A percentile compares a stretch with the other conserved stretches of the same genome.
These are phyloP conservation scores for Suhomyces yuchorum DNA, from an alignment of 1,139 yeast species.

Conservation along the genomic window DNA sequence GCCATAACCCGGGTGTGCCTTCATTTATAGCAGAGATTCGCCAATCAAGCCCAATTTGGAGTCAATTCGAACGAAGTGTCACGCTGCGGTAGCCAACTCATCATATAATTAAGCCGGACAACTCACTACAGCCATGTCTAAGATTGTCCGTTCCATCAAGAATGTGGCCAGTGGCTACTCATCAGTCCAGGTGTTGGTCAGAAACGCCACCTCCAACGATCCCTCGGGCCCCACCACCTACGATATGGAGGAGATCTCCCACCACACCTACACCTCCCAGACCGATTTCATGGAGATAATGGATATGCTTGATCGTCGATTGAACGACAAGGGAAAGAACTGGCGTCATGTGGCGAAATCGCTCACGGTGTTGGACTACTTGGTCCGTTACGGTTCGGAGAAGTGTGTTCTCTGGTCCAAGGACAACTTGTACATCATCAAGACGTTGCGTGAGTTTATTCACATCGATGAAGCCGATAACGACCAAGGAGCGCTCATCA, in stretches of 20 bases:
- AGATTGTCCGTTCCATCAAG: conserved; percentile 82
- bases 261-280: conserved; percentile 66
- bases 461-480: conserved; percentile 76
- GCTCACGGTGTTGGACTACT: conserved; percentile 82
- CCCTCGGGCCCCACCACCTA: conserved; percentile 79
- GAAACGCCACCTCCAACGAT: conserved; percentile 94
- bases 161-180: conserved; percentile 95
- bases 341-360: conserved; percentile 98
- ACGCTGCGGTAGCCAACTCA: background rate
- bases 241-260: conserved; percentile 85
- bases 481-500: conserved; percentile 88
- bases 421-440: conserved; percentile 85
- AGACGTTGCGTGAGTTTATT: conserved; percentile 89
- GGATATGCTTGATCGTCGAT: conserved; percentile 93
- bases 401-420: conserved; percentile 93
- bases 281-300: conserved; percentile 86
- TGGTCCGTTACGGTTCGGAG: conserved; percentile 86
- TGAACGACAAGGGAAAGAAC: conserved; percentile 95
- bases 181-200: conserved; percentile 78
- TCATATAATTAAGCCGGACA: background rate
- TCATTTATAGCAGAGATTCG: background rate
- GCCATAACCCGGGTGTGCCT: background rate
- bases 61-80: conserved; percentile 1
- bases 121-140: conserved; percentile 55
- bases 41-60: background rate